Evolutionary conservation across 1,284 basidiomycete species (phyloP), one percentile per base, ranked within the genome.

Genomic region (Ustilago curta): DNA sequence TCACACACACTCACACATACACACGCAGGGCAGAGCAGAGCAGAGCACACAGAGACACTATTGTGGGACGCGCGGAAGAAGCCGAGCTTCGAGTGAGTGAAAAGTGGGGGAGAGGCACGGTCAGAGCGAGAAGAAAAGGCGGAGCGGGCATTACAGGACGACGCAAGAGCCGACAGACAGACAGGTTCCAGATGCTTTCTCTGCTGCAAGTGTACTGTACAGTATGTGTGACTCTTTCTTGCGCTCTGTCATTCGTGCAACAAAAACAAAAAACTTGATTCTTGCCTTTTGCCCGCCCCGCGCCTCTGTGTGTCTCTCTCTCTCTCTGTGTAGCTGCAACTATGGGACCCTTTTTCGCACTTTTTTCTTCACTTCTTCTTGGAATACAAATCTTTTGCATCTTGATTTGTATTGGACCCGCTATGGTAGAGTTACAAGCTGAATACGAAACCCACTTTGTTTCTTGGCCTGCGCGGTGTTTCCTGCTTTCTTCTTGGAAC

Each of bases 121-220:
- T 37, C 35, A 37, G 12, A 37, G 35, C 35, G n/a, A 31, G 19
- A n/a, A 48, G 32, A 19, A 11, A 19, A 44, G 19, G 45, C 57
- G 52, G 66, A 69, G 51, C 66, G 59, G 66, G 45, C 66, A 32
- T 52, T 59, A 50, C 59, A 69, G 66, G 66, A 35, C 48, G 47
- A 57, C 59, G 44, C 43, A 53, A 39, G 32, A 27, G 37, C 51
- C 42, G 27, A 48, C 45, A 44, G 51, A 51, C 56, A 59, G 23
- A 45, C 59, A 42, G 43, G 40, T 39, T 45, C 39, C 12, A 53
- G 51, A 48, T 54, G 5, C 50, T 52, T n/a, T n/a, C 35, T 37
- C 12, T 14, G 12, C 35, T 8, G n/a, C 11, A 21, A 23, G 11
- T 44, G 21, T 7, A 35, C 8, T 59, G 32, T 31, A 19, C 11